Evolutionary conservation across 2,329 filamentous ascomycete genomes (phyloP), one percentile per base, ranked within the genome.

Genomic region (Aspergillus niger): DNA sequence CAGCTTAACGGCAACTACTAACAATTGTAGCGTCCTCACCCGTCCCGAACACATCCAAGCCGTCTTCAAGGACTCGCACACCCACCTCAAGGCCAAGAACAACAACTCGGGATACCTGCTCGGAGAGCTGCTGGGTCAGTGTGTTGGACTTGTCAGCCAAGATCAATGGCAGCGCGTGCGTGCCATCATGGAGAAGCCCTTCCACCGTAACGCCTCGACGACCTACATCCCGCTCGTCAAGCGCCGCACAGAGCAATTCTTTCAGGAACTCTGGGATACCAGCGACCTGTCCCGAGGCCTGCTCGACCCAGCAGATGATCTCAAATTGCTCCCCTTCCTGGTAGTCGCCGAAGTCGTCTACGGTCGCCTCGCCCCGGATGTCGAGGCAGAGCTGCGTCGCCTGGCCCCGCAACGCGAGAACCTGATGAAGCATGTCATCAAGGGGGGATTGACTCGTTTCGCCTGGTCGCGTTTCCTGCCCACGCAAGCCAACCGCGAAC

Each of bases 51-150:
- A 81, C 54, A 56, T 81, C 0, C 57, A 76, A 61, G 60, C 62
- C 0, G 70, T 81, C 5, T 81, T 80, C 63, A 70, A 68, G 32
- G 80, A 82, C 62, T 83, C 80, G 0, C 70, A 81, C 57, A 72
- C 67, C 41, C 80, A 82, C 63, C 44, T 59, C 20, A 82, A 83
- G 63, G 80, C 78, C 2, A 39, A 59, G 2, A 72, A 74, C 58
- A 80, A 80, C 59, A 71, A 82, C 61, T 72, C 74, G 0, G 81
- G 80, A 1, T 78, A 68, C n/a, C 58, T 76, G 1, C 66, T 81
- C 67, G 65, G 74, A 43, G 63, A 77, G 38, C 67, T 82, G 0
- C 72, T 83, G 0, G 80, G 81, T 0, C 58, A 73, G 50, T 82
- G 80, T 61, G 56, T 82, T 0, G 80, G 80, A 0, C 68, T 82